Percentiles rank a stretch among this genome's conserved stretches.
Conservation (phyloP, 73 alveolate species). For the Symbiodinium pilosum region DNA sequence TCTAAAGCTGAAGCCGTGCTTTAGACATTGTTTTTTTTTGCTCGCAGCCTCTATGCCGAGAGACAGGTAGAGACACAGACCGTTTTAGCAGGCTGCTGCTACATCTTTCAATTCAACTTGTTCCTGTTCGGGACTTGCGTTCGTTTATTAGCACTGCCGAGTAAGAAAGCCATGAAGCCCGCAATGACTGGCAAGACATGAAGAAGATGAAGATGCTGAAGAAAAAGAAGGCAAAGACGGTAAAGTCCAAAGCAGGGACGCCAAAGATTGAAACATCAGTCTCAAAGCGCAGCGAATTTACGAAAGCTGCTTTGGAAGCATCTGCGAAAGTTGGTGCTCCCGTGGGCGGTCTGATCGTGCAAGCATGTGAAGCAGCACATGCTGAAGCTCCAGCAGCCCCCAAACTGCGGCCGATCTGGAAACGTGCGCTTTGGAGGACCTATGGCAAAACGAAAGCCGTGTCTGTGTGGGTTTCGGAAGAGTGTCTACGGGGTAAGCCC, state of each 20-base stretch:
- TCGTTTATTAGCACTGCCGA: not conserved
- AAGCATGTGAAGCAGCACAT: slow-evolving; percentile 11
- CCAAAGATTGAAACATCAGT: not conserved
- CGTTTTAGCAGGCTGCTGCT: not conserved
- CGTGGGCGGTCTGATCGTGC: slow-evolving; percentile 17
- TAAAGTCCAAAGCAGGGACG: not conserved
- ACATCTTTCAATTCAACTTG: not conserved
- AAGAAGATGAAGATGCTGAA: not conserved
- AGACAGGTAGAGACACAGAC: not conserved
- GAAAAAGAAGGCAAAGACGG: not conserved
- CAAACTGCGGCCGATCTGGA: slow-evolving; percentile 19
- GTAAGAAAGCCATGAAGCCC: not conserved
- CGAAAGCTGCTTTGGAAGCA: not conserved
- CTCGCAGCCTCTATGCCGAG: not conserved
- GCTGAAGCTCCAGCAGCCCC: slow-evolving; percentile 18
- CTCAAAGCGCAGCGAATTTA: slow-evolving; percentile 16
- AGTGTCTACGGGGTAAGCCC: not conserved
- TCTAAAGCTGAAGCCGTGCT: not conserved
- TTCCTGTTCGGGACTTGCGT: not conserved
- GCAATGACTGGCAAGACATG: not conserved
- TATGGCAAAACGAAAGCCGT: slow-evolving; percentile 6
- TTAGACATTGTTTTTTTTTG: not conserved
- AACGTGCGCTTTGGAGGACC: not conserved
- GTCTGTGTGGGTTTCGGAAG: not conserved
- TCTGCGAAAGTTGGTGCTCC: slow-evolving; percentile 10